Base-by-base conservation (phyloP, 2,329 filamentous ascomycete species). In the Capronia epimyces region DNA sequence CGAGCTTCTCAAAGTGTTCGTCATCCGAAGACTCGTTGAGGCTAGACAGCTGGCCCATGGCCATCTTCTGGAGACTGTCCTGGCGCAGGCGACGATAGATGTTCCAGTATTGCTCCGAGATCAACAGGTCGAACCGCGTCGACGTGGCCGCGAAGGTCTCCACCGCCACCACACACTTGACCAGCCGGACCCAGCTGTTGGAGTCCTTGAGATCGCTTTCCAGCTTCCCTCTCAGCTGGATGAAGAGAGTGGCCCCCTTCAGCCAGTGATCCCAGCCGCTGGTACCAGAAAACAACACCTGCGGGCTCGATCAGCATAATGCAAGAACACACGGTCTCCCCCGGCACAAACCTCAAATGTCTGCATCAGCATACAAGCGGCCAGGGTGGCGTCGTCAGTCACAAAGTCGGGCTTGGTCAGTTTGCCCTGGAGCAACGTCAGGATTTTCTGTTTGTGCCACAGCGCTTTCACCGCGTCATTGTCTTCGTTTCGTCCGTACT, bases 291-390 rank as follows among this genome's bases (percentile, higher is more conserved):
- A 18, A 21, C 12, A 39, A 9, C 21, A 39, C 36, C 36, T 39
- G 36, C 13, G 10, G 3, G 36, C 13, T 3, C 10, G 10, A 27
- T 5, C 24, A 27, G 24, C 10, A 27, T 39, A n/a, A 15, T 15
- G n/a, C 16, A 10, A 16, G 7, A 10, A 16, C 2, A 9, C 21
- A 39, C 18, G 36, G n/a, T n/a, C n/a, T n/a, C n/a, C n/a, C n/a
- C n/a, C n/a, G n/a, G n/a, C n/a, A n/a, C n/a, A n/a, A n/a, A 39
- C 36, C 36, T 39, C 36, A 39, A 39, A 39, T 18, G 36, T 39
- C 16, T 39, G 36, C 36, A 39, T 39, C 15, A 39, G 36, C 36
- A 39, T 39, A 21, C 36, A 39, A 10, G 36, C 36, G 10, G 36
- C 36, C 16, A 39, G 36, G 10, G 36, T 39, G 12, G 36, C 36